Evolutionary conservation across 2,329 filamentous ascomycete species (phyloP), one percentile per base, ranked within the genome.

Genomic region (Bipolaris zeicola): DNA sequence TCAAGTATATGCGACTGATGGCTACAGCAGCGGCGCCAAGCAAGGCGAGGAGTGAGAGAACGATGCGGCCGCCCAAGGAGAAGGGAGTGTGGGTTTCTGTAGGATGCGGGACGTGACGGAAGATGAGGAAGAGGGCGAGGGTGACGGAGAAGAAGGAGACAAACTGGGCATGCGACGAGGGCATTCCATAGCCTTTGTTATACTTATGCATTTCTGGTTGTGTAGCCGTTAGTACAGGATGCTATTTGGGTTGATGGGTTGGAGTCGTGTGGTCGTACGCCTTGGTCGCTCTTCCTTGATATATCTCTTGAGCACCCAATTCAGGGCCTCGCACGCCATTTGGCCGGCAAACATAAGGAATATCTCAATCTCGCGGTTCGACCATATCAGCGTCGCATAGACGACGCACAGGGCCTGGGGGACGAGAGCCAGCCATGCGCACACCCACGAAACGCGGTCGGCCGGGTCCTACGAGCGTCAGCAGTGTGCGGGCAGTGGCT

Each of bases 131-230:
- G 18, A 99, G 81, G 22, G 86, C 82, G 57, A 98, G 79, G 60
- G 90, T 95, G 55, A 96, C 80, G 55, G 91, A 89, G 84, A 96
- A 98, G 81, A 92, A 99, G 53, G 89, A 85, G 59, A 94, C 90
- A 75, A 97, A 99, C 79, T 99, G 95, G 7, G 95, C 90, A 78
- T 99, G 95, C 36, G 93, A 97, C 6, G 86, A 88, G 10, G 95
- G 95, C 96, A 99, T 99, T 67, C 95, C 96, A 73, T 99, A 99
- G 62, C 95, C 95, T 76, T 96, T 96, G 53, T 92, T 86, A 71
- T 93, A 87, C 81, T 92, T 86, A 71, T 93, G 87, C 81, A 88
- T 86, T 76, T 85, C 85, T 87, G 52, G 22, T 5, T 26, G 45
- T 16, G n/a, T 26, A 20, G 4, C n/a, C 13, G 22, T 62, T 24